These are phyloP conservation scores for Diaporthe sp. DNA, from an alignment of 2,329 filamentous ascomycete species.

Conservation along the genomic window DNA sequence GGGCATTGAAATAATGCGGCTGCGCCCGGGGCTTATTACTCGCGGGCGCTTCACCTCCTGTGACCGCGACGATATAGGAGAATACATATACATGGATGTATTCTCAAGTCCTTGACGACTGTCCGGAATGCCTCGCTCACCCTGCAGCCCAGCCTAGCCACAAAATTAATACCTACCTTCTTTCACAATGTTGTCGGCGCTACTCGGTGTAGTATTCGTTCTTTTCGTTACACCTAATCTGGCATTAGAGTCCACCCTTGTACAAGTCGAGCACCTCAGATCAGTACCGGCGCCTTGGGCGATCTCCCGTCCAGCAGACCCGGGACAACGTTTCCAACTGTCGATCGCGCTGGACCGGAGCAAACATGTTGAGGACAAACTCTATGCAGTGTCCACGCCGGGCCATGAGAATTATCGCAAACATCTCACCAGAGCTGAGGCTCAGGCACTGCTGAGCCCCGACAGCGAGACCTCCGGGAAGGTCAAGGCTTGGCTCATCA, in stretches of 20 bases:
- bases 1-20: slow-evolving; percentile 6
- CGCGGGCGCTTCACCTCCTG: background rate
- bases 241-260: slow-evolving; percentile 14
- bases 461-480: slow-evolving; percentile 38
- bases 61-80: background rate
- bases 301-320: slow-evolving; percentile 20
- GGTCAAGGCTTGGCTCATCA: slow-evolving; percentile 45
- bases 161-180: background rate
- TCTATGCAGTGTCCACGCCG: slow-evolving; percentile 45
- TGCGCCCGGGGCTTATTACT: slow-evolving; percentile 22
- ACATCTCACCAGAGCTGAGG: slow-evolving; percentile 43
- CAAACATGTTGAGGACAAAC: slow-evolving; percentile 43
- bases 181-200: slow-evolving; percentile 18
- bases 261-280: slow-evolving; percentile 20
- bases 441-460: slow-evolving; percentile 44
- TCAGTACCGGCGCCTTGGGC: slow-evolving; percentile 10
- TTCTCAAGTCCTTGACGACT: background rate
- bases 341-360: slow-evolving; percentile 25
- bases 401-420: slow-evolving; percentile 45
- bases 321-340: slow-evolving; percentile 13
- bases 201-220: background rate
- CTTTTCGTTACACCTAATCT: slow-evolving; percentile 10
- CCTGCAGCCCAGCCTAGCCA: background rate
- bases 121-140: background rate
- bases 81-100: background rate